Evolutionary conservation across 1,139 yeast genomes (phyloP).

Genomic region (Nakaseomyces glabratus): DNA sequence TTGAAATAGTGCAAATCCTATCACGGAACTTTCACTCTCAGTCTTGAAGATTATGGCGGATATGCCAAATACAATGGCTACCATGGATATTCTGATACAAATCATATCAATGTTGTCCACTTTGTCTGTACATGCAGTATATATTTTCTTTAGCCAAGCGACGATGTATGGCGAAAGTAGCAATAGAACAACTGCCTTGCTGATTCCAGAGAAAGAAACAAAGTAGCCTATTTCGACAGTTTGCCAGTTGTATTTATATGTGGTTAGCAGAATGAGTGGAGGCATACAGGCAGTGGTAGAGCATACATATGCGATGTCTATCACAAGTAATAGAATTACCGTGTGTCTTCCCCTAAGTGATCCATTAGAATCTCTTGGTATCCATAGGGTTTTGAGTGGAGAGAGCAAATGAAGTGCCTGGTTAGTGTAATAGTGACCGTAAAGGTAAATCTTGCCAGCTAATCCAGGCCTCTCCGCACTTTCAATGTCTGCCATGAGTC

Average conservation of each 20-base stretch:
- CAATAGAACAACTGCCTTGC: conserved; percentile 38
- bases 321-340: conserved; percentile 38
- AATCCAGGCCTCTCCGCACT: conserved; percentile 3
- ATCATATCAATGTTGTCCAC: conserved; percentile 49
- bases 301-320: conserved; percentile 38
- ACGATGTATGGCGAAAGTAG: conserved; percentile 38
- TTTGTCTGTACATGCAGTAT: conserved; percentile 23
- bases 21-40: conserved; percentile 18
- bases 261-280: conserved; percentile 47
- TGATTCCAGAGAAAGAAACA: conserved; percentile 44
- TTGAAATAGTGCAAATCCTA: conserved; percentile 25
- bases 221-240: conserved; percentile 51
- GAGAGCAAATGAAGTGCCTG: conserved; percentile 24
- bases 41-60: conserved; percentile 36
- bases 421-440: conserved; percentile 6
- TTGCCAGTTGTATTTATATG: conserved; percentile 50
- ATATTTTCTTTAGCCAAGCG: conserved; percentile 31
- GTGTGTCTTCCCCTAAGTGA: conserved; percentile 37
- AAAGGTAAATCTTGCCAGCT: conserved; percentile 1
- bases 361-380: conserved; percentile 29
- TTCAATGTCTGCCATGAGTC: conserved; percentile 9
- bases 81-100: conserved; percentile 34
- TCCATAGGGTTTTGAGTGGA: conserved; percentile 44
- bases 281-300: conserved; percentile 35
- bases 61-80: conserved; percentile 31